phyloP scores from a whole-genome alignment of 1,139 yeast genomes.

The Geotrichum klebahnii region DNA sequence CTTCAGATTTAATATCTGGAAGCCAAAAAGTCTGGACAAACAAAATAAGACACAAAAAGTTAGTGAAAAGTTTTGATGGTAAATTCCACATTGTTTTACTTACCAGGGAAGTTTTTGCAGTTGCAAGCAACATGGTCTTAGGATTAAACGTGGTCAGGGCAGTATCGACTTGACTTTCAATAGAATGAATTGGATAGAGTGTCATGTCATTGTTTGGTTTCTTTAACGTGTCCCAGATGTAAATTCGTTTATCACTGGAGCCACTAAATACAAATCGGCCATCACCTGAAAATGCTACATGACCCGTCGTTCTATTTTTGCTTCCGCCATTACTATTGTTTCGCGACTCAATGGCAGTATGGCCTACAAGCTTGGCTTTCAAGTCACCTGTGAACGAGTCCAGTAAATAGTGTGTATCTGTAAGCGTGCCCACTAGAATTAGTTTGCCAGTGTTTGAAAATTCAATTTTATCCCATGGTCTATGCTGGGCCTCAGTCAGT shows the following conservation, averaged over 20 bases:
- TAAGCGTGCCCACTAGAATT: slow-evolving; percentile 61
- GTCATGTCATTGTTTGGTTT: slow-evolving; percentile 33
- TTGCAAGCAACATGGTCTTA: slow-evolving; percentile 65
- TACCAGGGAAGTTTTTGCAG: slow-evolving; percentile 61
- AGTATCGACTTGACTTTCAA: slow-evolving; percentile 36
- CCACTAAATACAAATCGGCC: slow-evolving; percentile 67
- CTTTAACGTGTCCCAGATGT: slow-evolving; percentile 52
- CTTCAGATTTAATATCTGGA: slow-evolving; percentile 29
- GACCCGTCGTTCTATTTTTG: slow-evolving; percentile 26
- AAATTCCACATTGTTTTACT: too few relatives aligned
- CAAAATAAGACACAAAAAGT: too few relatives aligned
- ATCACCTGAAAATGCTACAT: slow-evolving; percentile 75
- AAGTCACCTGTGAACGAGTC: slow-evolving; percentile 70
- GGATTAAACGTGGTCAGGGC: slow-evolving; percentile 75
- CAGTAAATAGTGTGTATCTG: slow-evolving; percentile 52
- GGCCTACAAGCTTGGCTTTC: slow-evolving; percentile 51
- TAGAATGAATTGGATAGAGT: slow-evolving; percentile 32
- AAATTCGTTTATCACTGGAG: slow-evolving; percentile 53
- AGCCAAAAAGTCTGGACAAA: slow-evolving; percentile 37
- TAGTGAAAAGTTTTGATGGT: too few relatives aligned
- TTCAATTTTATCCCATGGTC: slow-evolving; percentile 62
- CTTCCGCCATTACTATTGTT: slow-evolving; percentile 8
- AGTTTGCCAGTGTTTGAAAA: slow-evolving; percentile 79
- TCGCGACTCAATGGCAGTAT: slow-evolving; percentile 40
- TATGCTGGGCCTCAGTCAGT: slow-evolving; percentile 33